Evolutionary conservation across 2,329 filamentous ascomycete species (phyloP).

Genomic region (Curvularia hawaiiensis): DNA sequence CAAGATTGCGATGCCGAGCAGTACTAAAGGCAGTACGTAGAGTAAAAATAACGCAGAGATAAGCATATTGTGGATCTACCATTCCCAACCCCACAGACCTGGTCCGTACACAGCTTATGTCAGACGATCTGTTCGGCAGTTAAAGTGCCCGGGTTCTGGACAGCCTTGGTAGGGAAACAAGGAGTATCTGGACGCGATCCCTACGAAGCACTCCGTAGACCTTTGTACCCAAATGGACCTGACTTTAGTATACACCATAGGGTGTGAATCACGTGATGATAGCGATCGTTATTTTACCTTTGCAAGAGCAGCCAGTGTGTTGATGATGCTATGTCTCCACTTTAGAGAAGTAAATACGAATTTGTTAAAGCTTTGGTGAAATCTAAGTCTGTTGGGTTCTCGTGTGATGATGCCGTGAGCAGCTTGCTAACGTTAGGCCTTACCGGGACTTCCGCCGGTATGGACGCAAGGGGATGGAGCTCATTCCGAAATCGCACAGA

Average conservation of each 20-base stretch:
- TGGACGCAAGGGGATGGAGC: not conserved
- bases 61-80: slow-evolving; percentile 44
- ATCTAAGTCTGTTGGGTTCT: not conserved
- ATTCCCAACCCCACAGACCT: not conserved
- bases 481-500: not conserved
- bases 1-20: not conserved
- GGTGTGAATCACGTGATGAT: not conserved
- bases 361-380: not conserved
- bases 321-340: not conserved
- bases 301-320: not conserved
- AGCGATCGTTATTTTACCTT: not conserved
- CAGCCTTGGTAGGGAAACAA: not conserved
- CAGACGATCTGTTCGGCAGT: not conserved
- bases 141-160: not conserved
- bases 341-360: not conserved
- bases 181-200: not conserved
- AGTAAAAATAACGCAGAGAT: slow-evolving; percentile 6
- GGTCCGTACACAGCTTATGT: not conserved
- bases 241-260: not conserved
- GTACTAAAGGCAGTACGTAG: slow-evolving; percentile 11
- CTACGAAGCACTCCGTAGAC: not conserved
- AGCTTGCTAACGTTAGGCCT: not conserved
- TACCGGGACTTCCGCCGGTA: not conserved
- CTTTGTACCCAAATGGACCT: not conserved
- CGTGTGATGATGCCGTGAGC: not conserved